phyloP scores from a whole-genome alignment of 129 eudicot species.

The Rutidosis leptorrhynchoides region DNA sequence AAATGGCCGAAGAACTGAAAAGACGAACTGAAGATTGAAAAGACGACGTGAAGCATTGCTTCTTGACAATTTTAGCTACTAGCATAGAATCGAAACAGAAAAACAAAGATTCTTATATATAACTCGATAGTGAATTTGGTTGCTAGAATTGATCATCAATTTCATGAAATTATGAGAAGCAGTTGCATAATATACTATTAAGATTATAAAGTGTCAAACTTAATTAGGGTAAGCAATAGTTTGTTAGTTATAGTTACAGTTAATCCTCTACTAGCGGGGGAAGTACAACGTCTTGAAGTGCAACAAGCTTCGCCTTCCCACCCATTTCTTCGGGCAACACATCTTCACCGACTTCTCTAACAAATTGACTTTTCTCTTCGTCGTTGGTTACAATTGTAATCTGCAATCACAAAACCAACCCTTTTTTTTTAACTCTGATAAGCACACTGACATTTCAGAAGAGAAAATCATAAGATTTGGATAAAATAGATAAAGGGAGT shows the following conservation, averaged over 20 bases:
- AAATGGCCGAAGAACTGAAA: too few species aligned
- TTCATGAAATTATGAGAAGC: too few species aligned
- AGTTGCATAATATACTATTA: too few species aligned
- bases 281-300: constrained; percentile 46
- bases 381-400: constrained; percentile 46
- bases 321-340: constrained; percentile 64
- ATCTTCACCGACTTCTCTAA: constrained; percentile 54
- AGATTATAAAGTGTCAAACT: constrained; percentile 12
- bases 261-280: constrained; percentile 36
- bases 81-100: too few species aligned
- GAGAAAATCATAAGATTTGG: neutral
- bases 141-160: too few species aligned
- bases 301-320: constrained; percentile 46
- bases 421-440: neutral
- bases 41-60: too few species aligned
- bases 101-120: too few species aligned
- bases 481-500: constrained; percentile 2
- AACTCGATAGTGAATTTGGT: too few species aligned
- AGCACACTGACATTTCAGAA: neutral
- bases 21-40: too few species aligned
- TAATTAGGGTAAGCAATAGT: constrained; percentile 13
- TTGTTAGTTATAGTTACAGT: constrained; percentile 13
- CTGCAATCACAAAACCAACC: constrained; percentile 33
- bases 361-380: constrained; percentile 46
- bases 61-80: too few species aligned